A percentile compares a stretch with the other conserved stretches of the same genome.
Conservation (phyloP, 2,329 filamentous ascomycete genomes). For the Fusarium newnesense region DNA sequence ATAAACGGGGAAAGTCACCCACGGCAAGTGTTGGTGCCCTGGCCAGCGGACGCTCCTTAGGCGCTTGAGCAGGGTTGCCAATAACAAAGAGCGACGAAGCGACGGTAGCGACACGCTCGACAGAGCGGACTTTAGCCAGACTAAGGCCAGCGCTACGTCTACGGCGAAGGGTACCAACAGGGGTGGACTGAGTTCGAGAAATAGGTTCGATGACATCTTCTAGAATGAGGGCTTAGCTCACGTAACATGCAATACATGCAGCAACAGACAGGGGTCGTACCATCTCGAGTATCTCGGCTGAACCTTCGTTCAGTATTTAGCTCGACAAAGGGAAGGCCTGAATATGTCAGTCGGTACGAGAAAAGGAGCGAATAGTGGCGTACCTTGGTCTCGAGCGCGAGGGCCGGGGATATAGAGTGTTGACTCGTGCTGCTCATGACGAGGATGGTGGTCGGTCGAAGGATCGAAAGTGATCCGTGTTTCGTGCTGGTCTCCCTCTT, state of each 20-base stretch:
- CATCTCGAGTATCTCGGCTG: conserved; percentile 36
- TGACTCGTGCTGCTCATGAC: conserved; percentile 39
- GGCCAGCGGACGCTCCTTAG: conserved; percentile 22
- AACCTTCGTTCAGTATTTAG: conserved; percentile 30
- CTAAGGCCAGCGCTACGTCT: conserved; percentile 37
- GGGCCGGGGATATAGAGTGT: conserved; percentile 48
- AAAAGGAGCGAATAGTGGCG: not conserved
- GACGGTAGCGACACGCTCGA: conserved; percentile 49
- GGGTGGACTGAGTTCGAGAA: conserved; percentile 21
- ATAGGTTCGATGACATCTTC: conserved; percentile 35
- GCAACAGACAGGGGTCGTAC: not conserved
- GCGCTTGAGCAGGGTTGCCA: conserved; percentile 36
- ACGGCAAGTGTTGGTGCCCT: conserved; percentile 27
- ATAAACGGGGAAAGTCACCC: conserved; percentile 52
- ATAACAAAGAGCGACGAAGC: conserved; percentile 55
- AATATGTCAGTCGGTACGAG: conserved; percentile 5
- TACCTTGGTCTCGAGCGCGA: conserved; percentile 47
- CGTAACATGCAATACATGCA: not conserved
- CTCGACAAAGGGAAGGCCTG: conserved; percentile 44
- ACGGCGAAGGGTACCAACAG: conserved; percentile 33
- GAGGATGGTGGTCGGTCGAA: conserved; percentile 41
- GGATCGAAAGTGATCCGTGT: conserved; percentile 46
- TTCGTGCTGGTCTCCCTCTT: conserved; percentile 1
- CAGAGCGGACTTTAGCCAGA: conserved; percentile 48
- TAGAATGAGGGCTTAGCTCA: conserved; percentile 6